phyloP scores from a whole-genome alignment of 345 rosid genomes.

The Eucalyptus leucophloia region DNA sequence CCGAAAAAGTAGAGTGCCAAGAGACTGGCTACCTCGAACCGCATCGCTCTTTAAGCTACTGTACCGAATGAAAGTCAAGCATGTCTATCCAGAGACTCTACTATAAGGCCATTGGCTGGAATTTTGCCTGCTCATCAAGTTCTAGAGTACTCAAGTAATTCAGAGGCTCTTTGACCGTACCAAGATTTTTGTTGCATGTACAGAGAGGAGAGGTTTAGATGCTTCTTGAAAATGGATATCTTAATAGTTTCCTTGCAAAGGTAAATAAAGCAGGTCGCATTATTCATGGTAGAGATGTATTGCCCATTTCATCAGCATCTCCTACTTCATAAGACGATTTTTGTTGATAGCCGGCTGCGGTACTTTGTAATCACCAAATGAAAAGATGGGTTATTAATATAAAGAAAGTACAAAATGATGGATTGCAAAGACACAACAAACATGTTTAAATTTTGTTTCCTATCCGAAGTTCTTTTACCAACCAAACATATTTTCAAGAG shows the following conservation, averaged over 20 bases:
- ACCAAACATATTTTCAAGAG: too few relatives aligned
- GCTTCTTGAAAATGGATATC: rapidly evolving
- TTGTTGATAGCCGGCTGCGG: background rate
- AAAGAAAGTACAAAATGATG: background rate
- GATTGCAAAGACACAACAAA: background rate
- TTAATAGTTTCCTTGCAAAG: too few relatives aligned
- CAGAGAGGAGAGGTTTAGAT: background rate
- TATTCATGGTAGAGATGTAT: background rate
- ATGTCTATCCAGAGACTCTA: background rate
- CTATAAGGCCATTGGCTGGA: background rate
- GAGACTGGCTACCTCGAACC: background rate
- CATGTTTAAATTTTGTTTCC: background rate
- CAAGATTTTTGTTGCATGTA: background rate
- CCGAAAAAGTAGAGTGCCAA: background rate
- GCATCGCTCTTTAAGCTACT: background rate
- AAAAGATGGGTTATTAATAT: background rate
- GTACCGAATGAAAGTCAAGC: background rate
- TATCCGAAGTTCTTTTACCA: too few relatives aligned
- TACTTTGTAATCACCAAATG: background rate
- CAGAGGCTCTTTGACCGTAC: background rate
- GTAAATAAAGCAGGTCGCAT: background rate
- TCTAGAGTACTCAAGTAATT: too few relatives aligned
- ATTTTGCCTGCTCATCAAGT: background rate
- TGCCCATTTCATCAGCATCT: background rate
- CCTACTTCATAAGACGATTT: background rate